Conservation (phyloP, 2,329 filamentous ascomycete species). For the Didymella sp. region DNA sequence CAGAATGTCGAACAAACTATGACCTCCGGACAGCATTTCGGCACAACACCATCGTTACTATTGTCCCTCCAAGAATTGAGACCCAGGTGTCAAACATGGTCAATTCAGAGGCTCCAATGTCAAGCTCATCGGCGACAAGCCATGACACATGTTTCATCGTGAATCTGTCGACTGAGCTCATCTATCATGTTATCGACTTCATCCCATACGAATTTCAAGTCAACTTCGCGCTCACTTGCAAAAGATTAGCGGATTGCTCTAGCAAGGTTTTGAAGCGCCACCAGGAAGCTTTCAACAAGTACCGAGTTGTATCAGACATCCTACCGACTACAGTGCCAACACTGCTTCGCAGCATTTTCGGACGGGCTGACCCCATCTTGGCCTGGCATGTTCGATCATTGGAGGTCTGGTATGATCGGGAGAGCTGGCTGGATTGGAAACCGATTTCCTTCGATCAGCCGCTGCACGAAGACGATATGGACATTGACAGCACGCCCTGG, state of each 20-base stretch:
- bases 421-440: conserved; percentile 22
- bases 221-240: conserved; percentile 23
- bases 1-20: neutral
- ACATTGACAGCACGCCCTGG: neutral
- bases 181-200: conserved; percentile 16
- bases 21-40: neutral
- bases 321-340: conserved; percentile 17
- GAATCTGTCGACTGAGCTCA: conserved; percentile 11
- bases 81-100: neutral
- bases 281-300: conserved; percentile 20
- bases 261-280: conserved; percentile 19
- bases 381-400: conserved; percentile 25
- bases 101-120: neutral
- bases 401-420: conserved; percentile 24
- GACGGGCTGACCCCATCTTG: conserved; percentile 15
- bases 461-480: neutral
- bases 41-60: neutral
- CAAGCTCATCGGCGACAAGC: neutral
- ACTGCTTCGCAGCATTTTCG: conserved; percentile 20
- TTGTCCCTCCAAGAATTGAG: neutral
- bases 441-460: conserved; percentile 7
- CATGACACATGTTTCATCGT: conserved; percentile 3
- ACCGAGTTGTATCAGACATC: conserved; percentile 21
- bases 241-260: conserved; percentile 9
- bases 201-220: conserved; percentile 15